Conservation (phyloP, 352 stramenopile species). For the Phytophthora kernoviae region DNA sequence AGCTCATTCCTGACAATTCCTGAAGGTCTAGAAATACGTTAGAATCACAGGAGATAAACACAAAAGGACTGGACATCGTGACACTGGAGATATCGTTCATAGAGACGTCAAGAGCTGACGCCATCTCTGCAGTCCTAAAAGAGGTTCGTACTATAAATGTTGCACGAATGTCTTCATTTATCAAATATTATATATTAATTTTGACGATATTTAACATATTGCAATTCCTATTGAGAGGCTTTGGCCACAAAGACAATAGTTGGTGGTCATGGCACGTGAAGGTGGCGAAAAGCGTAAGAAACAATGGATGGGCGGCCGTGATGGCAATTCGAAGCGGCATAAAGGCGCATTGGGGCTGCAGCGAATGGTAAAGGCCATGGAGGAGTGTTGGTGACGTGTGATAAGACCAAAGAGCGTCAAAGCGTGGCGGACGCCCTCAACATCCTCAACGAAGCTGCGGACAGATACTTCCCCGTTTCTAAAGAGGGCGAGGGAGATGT, state of each 20-base stretch:
- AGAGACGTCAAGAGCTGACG: constrained; percentile 28
- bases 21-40: too few relatives aligned
- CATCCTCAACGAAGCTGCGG: constrained; percentile 74
- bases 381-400: constrained; percentile 74
- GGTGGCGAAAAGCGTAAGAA: constrained; percentile 60
- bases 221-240: background rate
- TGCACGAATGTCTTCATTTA: too few relatives aligned
- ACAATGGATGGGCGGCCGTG: constrained; percentile 50
- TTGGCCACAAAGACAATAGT: constrained; percentile 2
- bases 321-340: constrained; percentile 59
- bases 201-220: too few relatives aligned
- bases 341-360: constrained; percentile 52
- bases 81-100: background rate
- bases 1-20: too few relatives aligned
- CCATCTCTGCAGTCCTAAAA: too few relatives aligned
- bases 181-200: too few relatives aligned
- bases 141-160: too few relatives aligned
- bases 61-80: too few relatives aligned
- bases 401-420: constrained; percentile 79
- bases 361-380: constrained; percentile 63
- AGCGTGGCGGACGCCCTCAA: constrained; percentile 75
- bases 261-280: constrained; percentile 32
- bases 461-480: constrained; percentile 54
- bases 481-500: constrained; percentile 25
- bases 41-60: too few relatives aligned